Conservation (phyloP, 1,284 basidiomycete species). For the Microbotryomycetes sp. region DNA sequence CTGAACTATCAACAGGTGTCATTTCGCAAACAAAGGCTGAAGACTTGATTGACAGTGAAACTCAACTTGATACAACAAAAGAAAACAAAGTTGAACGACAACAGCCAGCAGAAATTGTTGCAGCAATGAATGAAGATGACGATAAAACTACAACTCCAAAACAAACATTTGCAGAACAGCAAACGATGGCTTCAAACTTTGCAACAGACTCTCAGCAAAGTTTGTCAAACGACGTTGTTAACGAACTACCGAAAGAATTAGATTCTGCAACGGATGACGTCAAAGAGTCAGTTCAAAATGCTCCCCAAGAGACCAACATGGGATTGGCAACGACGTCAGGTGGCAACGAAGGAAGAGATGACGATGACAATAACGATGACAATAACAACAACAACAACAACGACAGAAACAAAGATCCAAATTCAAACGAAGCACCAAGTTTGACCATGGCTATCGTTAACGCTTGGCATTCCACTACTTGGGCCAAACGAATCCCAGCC, state of each 20-base stretch:
- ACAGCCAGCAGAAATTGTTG: not conserved
- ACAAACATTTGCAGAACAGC: not conserved
- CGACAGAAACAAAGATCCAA: not conserved
- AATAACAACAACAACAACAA: not conserved
- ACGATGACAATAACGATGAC: slow-evolving; percentile 1
- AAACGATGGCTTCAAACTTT: not conserved
- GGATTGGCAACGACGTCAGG: not conserved
- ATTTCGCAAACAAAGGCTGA: not conserved
- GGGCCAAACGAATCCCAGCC: slow-evolving; percentile 60
- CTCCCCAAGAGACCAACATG: not conserved
- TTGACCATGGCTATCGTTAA: slow-evolving; percentile 73
- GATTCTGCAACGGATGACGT: too few species aligned
- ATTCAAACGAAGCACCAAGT: slow-evolving; percentile 46
- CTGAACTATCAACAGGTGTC: not conserved
- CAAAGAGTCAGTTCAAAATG: not conserved
- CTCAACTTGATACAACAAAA: not conserved
- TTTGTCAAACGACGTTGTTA: not conserved
- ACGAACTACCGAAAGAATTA: too few species aligned
- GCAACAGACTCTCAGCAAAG: not conserved
- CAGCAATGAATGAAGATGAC: not conserved
- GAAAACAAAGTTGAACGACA: not conserved
- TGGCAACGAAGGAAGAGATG: not conserved
- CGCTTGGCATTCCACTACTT: slow-evolving; percentile 51
- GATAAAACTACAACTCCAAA: not conserved
- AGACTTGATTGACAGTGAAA: too few species aligned